These are phyloP conservation scores for Neurospora sp. DNA, from an alignment of 495 filamentous ascomycete genomes.

Conservation along the genomic window DNA sequence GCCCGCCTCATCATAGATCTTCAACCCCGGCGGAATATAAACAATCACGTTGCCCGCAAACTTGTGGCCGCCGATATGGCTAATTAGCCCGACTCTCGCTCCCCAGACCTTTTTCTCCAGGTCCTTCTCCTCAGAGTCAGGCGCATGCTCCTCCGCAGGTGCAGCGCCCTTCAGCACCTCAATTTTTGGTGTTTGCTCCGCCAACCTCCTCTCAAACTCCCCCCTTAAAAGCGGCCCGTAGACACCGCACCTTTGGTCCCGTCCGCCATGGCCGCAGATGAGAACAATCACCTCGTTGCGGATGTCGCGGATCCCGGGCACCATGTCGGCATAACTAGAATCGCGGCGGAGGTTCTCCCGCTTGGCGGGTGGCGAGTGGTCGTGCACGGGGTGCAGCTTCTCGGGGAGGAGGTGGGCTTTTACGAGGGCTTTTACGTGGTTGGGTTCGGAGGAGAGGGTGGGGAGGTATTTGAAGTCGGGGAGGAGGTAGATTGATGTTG, in stretches of 20 bases:
- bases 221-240: slow-evolving; percentile 60
- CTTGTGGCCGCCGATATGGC: slow-evolving; percentile 87
- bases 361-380: slow-evolving; percentile 41
- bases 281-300: slow-evolving; percentile 55
- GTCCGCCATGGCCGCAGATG: slow-evolving; percentile 73
- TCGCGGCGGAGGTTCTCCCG: slow-evolving; percentile 31
- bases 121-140: slow-evolving; percentile 3
- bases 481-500: slow-evolving; percentile 58
- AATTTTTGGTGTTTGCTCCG: slow-evolving; percentile 14
- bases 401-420: slow-evolving; percentile 49
- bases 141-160: slow-evolving; percentile 4
- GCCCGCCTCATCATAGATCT: slow-evolving; percentile 13
- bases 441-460: slow-evolving; percentile 47
- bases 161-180: slow-evolving; percentile 26
- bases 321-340: slow-evolving; percentile 28
- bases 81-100: slow-evolving; percentile 57
- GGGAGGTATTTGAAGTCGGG: slow-evolving; percentile 73
- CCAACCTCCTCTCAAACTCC: slow-evolving; percentile 51
- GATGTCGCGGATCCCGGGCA: slow-evolving; percentile 45
- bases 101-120: slow-evolving; percentile 5
- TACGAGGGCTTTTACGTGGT: slow-evolving; percentile 42
- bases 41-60: slow-evolving; percentile 91
- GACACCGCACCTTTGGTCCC: slow-evolving; percentile 72
- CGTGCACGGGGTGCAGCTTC: slow-evolving; percentile 48
- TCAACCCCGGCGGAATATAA: slow-evolving; percentile 59